Evolutionary conservation across 2,329 filamentous ascomycete species (phyloP), one percentile per base, ranked within the genome.

Genomic region (Alternaria sp.): DNA sequence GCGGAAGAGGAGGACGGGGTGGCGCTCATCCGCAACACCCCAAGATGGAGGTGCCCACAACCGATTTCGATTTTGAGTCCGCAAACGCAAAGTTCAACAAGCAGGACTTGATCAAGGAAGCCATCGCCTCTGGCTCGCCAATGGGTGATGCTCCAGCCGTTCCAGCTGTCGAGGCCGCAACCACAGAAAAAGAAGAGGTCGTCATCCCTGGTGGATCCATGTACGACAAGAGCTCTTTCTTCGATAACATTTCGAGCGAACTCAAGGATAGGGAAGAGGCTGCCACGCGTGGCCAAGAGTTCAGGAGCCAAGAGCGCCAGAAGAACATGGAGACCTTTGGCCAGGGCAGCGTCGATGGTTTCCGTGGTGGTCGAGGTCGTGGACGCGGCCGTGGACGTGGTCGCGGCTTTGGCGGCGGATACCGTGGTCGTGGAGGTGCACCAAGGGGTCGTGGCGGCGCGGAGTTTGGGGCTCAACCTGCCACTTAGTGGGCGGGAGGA

Each of bases 321-420:
- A 93, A 93, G 82, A 98, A 98, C 77, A 92, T 99, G 75, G 95
- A 99, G 81, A 99, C 95, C 0, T 99, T 99, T 70, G 95, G 95
- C 9, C 94, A 98, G 78, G 94, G 94, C 54, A 97, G 93, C 69
- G 94, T 99, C 22, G 95, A 99, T 70, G 90, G 89, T 16, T 91
- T 88, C 77, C 87, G 91, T 63, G 88, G 89, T 54, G 92, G 93
- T 30, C 87, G 93, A 44, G 92, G 92, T 36, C 89, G 93, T 59
- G 92, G 92, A 22, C 87, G 91, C 50, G 89, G 90, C 27, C 82
- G 85, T 54, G 85, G 85, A 32, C 84, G 85, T 54, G 85, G 85
- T 34, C 84, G 85, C 16, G 73, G 83, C 45, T 68, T 66, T 44
- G 83, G 83, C 43, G 83, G 83, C 58, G 38, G 83, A 56, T 77